Conservation (phyloP, 2,329 filamentous ascomycete genomes). For the Scedosporium boydii region DNA sequence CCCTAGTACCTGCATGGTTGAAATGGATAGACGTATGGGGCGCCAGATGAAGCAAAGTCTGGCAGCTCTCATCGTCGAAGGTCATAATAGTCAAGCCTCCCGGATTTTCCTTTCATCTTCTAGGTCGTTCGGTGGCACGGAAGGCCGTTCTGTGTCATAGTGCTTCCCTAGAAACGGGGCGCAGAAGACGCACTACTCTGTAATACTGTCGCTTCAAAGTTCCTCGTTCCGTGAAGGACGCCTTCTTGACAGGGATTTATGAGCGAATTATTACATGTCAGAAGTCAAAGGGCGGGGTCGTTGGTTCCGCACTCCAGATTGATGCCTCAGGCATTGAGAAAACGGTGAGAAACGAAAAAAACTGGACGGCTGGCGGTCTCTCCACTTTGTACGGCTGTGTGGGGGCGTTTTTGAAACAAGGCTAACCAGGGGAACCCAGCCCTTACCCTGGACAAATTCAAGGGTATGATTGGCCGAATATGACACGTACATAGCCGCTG, state of each 20-base stretch:
- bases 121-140: too few relatives aligned
- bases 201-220: background rate
- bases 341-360: background rate
- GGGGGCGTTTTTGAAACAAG: slow-evolving; percentile 6
- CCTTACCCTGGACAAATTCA: background rate
- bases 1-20: background rate
- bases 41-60: background rate
- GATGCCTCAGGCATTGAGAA: background rate
- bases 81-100: background rate
- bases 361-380: background rate
- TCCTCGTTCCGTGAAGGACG: too few relatives aligned
- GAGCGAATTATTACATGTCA: too few relatives aligned
- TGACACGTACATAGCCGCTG: slow-evolving; percentile 7
- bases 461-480: background rate
- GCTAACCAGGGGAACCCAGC: slow-evolving; percentile 1
- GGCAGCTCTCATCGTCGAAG: background rate
- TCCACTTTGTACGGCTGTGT: background rate
- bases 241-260: too few relatives aligned
- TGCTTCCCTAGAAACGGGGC: background rate
- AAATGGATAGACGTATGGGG: background rate
- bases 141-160: background rate
- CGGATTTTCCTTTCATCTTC: too few relatives aligned
- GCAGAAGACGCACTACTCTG: background rate
- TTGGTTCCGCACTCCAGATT: background rate
- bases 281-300: background rate